Conservation (phyloP, 2,329 filamentous ascomycete genomes). For the Beauveria rudraprayagi region DNA sequence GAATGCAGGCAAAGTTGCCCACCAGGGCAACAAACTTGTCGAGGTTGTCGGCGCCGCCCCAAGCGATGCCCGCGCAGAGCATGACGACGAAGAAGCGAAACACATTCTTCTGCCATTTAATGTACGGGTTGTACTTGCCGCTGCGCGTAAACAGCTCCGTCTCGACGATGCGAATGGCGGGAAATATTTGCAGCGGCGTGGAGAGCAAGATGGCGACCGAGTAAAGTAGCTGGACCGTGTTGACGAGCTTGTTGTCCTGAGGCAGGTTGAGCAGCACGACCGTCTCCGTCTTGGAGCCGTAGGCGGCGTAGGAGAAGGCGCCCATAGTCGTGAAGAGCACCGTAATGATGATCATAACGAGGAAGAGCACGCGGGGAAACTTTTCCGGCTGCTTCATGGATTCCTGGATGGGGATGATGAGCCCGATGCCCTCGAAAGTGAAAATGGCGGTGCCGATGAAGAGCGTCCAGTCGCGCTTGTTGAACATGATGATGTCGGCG, state of each 20-base stretch:
- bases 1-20: constrained; percentile 95
- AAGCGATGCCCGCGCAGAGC: constrained; percentile 79
- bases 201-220: constrained; percentile 95
- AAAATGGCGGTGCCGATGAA: constrained; percentile 99
- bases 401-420: constrained; percentile 97
- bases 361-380: constrained; percentile 79
- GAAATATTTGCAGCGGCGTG: constrained; percentile 94
- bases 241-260: constrained; percentile 91
- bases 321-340: constrained; percentile 86
- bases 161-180: constrained; percentile 91
- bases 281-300: constrained; percentile 89
- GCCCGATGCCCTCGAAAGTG: constrained; percentile 93
- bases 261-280: constrained; percentile 94
- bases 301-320: constrained; percentile 90
- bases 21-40: constrained; percentile 97
- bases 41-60: constrained; percentile 83
- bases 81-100: constrained; percentile 92
- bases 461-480: constrained; percentile 84
- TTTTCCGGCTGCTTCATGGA: constrained; percentile 88
- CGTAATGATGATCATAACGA: constrained; percentile 93
- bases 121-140: constrained; percentile 94
- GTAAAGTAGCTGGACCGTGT: constrained; percentile 92
- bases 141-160: constrained; percentile 89
- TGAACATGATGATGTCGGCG: constrained; percentile 84
- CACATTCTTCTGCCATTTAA: constrained; percentile 99